A percentile compares a stretch with the other conserved stretches of the same genome.
Conservation (phyloP, 805 yeast species). For the Candida xyloterini region DNA sequence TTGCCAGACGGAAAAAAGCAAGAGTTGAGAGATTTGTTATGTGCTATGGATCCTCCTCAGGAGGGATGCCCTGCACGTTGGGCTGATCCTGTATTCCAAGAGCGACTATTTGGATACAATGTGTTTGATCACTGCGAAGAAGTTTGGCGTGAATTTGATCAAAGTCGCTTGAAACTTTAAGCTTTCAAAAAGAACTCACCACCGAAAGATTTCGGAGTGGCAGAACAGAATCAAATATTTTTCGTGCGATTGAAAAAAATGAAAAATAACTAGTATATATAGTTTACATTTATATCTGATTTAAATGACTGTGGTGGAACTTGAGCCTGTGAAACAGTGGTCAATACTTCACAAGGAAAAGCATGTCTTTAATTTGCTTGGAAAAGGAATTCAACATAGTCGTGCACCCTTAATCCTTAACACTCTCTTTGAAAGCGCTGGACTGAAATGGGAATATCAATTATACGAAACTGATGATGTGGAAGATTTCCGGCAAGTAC, state of each 20-base stretch:
- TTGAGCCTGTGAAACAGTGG: slow-evolving; percentile 13
- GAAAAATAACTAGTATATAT: neutral
- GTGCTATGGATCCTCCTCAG: slow-evolving; percentile 14
- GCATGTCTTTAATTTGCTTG: slow-evolving; percentile 5
- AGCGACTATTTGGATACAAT: slow-evolving; percentile 16
- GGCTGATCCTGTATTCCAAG: slow-evolving; percentile 20
- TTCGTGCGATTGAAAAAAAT: neutral
- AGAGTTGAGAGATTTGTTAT: slow-evolving; percentile 10
- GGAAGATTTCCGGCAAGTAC: slow-evolving; percentile 1
- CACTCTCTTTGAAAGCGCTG: slow-evolving; percentile 3
- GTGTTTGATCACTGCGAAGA: slow-evolving; percentile 14
- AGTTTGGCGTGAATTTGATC: neutral
- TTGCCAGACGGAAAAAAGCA: slow-evolving; percentile 16
- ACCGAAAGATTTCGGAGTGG: no score
- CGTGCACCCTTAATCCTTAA: slow-evolving; percentile 8
- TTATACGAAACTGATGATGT: slow-evolving; percentile 6
- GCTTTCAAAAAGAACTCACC: neutral
- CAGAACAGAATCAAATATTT: neutral
- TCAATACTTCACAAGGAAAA: slow-evolving; percentile 1
- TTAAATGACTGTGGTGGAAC: slow-evolving; percentile 7
- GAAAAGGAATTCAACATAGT: slow-evolving; percentile 10
- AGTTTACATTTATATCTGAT: neutral
- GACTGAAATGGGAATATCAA: slow-evolving; percentile 9
- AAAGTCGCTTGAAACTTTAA: neutral
- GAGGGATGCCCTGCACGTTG: slow-evolving; percentile 18